phyloP scores from a whole-genome alignment of 345 rosid genomes.

The Eucalyptus dawsonii region DNA sequence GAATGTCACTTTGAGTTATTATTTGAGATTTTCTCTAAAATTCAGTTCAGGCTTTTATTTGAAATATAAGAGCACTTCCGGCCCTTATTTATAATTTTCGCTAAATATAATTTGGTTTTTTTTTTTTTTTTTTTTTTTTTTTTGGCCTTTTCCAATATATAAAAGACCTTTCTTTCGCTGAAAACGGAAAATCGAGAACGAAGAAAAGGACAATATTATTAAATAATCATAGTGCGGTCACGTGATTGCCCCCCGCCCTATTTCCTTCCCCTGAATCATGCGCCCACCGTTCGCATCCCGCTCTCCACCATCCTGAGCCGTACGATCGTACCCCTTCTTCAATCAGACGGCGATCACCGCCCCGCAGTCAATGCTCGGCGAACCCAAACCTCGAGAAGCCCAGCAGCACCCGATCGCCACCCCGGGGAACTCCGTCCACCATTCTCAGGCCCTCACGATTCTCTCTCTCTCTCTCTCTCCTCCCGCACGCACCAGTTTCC shows the following conservation, averaged over 20 bases:
- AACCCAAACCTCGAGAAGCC: neutral
- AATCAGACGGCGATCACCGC: neutral
- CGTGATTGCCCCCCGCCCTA: neutral
- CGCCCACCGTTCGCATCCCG: neutral
- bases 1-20: rapidly evolving
- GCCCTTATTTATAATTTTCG: too few species aligned
- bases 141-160: neutral
- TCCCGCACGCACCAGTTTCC: neutral
- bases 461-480: neutral
- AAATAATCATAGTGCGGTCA: neutral
- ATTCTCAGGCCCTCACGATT: neutral
- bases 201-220: neutral
- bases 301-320: neutral
- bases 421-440: neutral
- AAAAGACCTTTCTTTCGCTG: neutral
- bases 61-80: too few species aligned
- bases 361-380: neutral
- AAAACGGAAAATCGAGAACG: neutral
- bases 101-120: neutral
- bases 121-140: too few species aligned
- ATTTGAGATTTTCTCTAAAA: too few species aligned
- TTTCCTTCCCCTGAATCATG: neutral
- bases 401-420: neutral
- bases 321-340: neutral
- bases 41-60: too few species aligned